Conservation (phyloP, 139 green algal genomes). For the Chloropicon primus region DNA sequence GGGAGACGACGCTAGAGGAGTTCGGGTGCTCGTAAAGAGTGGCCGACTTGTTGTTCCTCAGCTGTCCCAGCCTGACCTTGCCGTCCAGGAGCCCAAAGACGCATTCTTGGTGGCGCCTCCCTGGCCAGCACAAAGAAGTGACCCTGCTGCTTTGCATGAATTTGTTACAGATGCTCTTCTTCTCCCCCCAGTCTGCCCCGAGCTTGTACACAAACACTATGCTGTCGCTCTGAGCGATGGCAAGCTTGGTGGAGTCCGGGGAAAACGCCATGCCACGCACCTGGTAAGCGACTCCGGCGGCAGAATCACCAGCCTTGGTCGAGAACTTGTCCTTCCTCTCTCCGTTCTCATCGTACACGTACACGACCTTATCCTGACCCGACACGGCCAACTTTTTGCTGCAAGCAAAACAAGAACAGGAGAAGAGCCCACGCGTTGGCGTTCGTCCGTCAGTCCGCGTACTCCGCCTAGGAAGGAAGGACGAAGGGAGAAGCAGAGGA, state of each 20-base stretch:
- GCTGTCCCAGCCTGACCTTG: constrained; percentile 45
- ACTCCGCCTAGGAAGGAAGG: background rate
- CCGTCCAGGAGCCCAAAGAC: constrained; percentile 60
- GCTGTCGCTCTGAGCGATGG: constrained; percentile 71
- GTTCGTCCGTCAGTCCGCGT: too few species aligned
- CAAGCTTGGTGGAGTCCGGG: constrained; percentile 62
- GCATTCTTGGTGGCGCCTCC: constrained; percentile 34
- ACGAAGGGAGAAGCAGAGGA: background rate
- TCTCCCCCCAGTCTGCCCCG: constrained; percentile 46
- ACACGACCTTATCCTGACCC: constrained; percentile 59
- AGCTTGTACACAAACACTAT: constrained; percentile 80
- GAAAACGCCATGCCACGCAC: constrained; percentile 66
- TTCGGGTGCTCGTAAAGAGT: constrained; percentile 56
- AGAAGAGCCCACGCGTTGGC: background rate
- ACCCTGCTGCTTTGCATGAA: constrained; percentile 45
- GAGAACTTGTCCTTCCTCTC: constrained; percentile 67
- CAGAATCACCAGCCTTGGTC: constrained; percentile 17
- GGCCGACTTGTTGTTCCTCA: constrained; percentile 57
- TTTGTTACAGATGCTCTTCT: constrained; percentile 84
- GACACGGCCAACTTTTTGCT: constrained; percentile 53
- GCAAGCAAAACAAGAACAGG: constrained; percentile 6
- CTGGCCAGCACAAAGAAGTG: constrained; percentile 44
- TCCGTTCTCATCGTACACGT: constrained; percentile 68
- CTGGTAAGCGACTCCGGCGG: constrained; percentile 26
- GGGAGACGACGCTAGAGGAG: constrained; percentile 37